These are phyloP conservation scores for Suillus tomentosus DNA, from an alignment of 768 basidiomycete genomes.

Conservation along the genomic window DNA sequence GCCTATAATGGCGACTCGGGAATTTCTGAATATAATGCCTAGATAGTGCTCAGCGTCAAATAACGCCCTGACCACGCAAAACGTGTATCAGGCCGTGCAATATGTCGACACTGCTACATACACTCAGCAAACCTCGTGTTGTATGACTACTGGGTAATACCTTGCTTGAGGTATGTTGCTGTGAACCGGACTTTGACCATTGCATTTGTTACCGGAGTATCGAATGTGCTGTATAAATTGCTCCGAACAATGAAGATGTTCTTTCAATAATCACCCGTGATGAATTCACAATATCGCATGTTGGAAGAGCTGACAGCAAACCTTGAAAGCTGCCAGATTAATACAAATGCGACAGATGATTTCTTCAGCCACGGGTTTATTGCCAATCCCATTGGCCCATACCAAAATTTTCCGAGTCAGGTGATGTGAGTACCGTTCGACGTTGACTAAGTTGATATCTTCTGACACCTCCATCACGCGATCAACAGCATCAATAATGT, in stretches of 20 bases:
- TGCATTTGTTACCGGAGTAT: background rate
- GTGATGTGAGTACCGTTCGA: background rate
- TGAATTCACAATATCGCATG: background rate
- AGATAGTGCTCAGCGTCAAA: background rate
- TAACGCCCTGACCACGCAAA: background rate
- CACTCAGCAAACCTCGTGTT: background rate
- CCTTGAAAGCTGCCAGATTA: background rate
- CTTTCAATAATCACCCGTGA: background rate
- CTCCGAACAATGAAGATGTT: background rate
- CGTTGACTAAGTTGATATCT: background rate
- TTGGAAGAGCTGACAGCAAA: slow-evolving; percentile 1
- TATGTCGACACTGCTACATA: background rate
- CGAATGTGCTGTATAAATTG: background rate
- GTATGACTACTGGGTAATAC: background rate
- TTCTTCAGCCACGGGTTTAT: background rate
- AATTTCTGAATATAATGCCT: background rate
- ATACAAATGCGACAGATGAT: background rate
- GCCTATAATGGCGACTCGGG: background rate
- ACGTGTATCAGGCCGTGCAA: background rate
- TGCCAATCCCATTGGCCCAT: too few species aligned
- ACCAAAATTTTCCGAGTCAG: background rate
- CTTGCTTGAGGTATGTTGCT: background rate
- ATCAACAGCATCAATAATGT: background rate
- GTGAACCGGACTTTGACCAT: background rate
- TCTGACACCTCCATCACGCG: background rate